Evolutionary conservation across 306 rosid genomes (phyloP).

Genomic region (Abrus pulchellus): DNA sequence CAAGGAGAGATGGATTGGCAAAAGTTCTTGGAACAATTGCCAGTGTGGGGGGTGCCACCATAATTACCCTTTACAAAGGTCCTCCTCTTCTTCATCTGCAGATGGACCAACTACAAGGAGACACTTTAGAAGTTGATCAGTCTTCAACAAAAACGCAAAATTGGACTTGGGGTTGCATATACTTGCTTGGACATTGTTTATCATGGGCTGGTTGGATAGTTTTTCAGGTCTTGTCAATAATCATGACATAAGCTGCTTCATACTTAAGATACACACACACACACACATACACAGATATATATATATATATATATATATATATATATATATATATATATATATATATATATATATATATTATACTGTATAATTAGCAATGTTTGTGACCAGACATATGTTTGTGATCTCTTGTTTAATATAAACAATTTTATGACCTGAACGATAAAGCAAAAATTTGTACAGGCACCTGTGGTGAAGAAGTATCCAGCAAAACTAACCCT

Average conservation of each 20-base stretch:
- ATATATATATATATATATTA: no score
- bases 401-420: not conserved
- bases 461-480: constrained; percentile 74
- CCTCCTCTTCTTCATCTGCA: constrained; percentile 71
- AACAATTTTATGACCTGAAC: constrained; percentile 26
- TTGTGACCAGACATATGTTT: not conserved
- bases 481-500: constrained; percentile 73
- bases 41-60: constrained; percentile 74
- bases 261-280: not conserved
- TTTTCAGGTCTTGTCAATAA: constrained; percentile 62
- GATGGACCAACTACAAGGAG: constrained; percentile 48
- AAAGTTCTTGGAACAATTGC: constrained; percentile 78
- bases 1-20: constrained; percentile 73
- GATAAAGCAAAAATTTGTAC: constrained; percentile 34
- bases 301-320: no score
- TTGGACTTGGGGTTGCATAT: constrained; percentile 76
- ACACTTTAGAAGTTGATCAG: constrained; percentile 43
- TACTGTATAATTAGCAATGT: not conserved
- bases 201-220: constrained; percentile 89
- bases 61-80: constrained; percentile 79
- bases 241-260: constrained; percentile 2
- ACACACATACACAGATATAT: not conserved
- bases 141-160: constrained; percentile 58
- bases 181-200: constrained; percentile 74
- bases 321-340: no score